A percentile compares a stretch with the other conserved stretches of the same genome.
These are phyloP conservation scores for Leccinum rimulosum DNA, from an alignment of 768 basidiomycete species.

Conservation along the genomic window DNA sequence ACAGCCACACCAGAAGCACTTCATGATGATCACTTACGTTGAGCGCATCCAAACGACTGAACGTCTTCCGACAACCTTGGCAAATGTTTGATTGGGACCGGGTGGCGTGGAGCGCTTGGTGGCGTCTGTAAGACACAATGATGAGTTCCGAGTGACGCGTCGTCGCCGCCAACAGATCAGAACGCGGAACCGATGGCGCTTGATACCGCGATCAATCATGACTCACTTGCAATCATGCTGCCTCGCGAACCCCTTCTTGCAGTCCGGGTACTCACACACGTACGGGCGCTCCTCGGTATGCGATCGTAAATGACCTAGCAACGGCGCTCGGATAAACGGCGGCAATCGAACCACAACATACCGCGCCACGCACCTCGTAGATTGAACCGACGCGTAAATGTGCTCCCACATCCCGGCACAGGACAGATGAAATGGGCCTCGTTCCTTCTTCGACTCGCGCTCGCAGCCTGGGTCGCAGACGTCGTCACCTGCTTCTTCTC, in stretches of 20 bases:
- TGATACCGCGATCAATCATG: slow-evolving; percentile 7
- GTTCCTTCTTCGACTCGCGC: slow-evolving; percentile 83
- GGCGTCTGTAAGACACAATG: slow-evolving; percentile 51
- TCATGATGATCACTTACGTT: slow-evolving; percentile 65
- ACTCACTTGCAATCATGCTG: slow-evolving; percentile 97
- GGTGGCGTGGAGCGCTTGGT: slow-evolving; percentile 84
- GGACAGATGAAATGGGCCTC: slow-evolving; percentile 93
- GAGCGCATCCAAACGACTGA: slow-evolving; percentile 89
- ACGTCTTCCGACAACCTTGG: slow-evolving; percentile 90
- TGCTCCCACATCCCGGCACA: slow-evolving; percentile 92
- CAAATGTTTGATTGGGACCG: slow-evolving; percentile 85
- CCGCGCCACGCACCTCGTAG: slow-evolving; percentile 56
- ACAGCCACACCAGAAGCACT: slow-evolving; percentile 24
- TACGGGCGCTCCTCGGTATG: slow-evolving; percentile 96
- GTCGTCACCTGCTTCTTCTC: slow-evolving; percentile 96
- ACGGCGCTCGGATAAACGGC: slow-evolving; percentile 3
- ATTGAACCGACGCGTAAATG: slow-evolving; percentile 94
- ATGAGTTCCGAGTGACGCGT: slow-evolving; percentile 7
- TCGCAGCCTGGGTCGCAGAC: slow-evolving; percentile 88
- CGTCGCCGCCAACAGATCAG: background rate
- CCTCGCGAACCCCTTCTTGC: slow-evolving; percentile 91
- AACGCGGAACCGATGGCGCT: background rate
- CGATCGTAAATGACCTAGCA: slow-evolving; percentile 82
- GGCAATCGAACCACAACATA: slow-evolving; percentile 1
- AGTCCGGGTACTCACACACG: slow-evolving; percentile 90